phyloP scores from a whole-genome alignment of 1,139 yeast species.

The Saccharomyces hybrid region DNA sequence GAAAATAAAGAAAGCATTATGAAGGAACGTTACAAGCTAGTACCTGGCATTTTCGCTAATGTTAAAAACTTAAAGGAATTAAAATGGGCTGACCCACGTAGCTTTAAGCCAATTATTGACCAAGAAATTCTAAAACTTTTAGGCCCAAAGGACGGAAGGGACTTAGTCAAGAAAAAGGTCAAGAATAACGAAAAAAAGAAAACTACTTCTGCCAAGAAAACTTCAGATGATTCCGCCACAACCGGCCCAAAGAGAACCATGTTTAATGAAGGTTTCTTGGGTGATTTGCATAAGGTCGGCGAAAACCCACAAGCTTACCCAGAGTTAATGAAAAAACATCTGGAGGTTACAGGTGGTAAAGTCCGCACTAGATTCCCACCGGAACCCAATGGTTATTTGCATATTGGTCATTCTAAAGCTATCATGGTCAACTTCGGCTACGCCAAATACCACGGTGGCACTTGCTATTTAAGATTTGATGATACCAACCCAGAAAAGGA shows the following conservation, averaged over 20 bases:
- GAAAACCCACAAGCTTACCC: conserved; percentile 88
- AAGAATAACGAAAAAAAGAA: conserved; percentile 38
- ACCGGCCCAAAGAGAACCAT: conserved; percentile 52
- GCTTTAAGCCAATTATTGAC: conserved; percentile 82
- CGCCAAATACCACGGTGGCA: conserved; percentile 78
- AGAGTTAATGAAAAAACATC: conserved; percentile 72
- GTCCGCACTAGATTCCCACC: conserved; percentile 97
- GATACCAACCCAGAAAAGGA: conserved; percentile 99
- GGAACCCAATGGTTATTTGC: conserved; percentile 94
- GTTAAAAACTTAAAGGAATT: conserved; percentile 64
- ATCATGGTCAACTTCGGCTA: conserved; percentile 94
- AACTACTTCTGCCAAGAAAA: conserved; percentile 22
- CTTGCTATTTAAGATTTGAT: conserved; percentile 86
- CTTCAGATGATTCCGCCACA: conserved; percentile 29
- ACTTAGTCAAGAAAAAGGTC: conserved; percentile 71
- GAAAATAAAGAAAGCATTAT: conserved; percentile 51
- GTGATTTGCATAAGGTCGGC: conserved; percentile 91
- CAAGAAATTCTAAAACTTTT: conserved; percentile 56
- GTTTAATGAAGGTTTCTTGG: conserved; percentile 93
- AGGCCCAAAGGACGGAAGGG: conserved; percentile 97
- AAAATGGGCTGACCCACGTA: conserved; percentile 87
- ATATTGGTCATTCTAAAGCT: conserved; percentile 97
- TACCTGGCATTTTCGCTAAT: conserved; percentile 70
- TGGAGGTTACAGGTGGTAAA: conserved; percentile 66
- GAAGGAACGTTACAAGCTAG: conserved; percentile 65